Evolutionary conservation across 2,329 filamentous ascomycete genomes (phyloP), one percentile per base, ranked within the genome.

Genomic region (Hypoxylon sp.): DNA sequence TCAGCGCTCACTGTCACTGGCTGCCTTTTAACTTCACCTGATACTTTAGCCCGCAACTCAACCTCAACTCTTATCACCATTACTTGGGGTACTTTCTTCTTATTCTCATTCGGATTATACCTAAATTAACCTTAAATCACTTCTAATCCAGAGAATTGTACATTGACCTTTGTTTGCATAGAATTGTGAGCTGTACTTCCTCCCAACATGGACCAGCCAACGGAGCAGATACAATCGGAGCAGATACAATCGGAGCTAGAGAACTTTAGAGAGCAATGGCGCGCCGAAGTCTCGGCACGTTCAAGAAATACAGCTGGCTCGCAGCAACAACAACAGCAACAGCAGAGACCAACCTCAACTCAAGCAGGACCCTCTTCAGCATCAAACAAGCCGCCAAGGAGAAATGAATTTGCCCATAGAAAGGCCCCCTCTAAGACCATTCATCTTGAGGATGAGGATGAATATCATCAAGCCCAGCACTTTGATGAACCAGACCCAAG

Each of bases 251-350:
- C 90, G 56, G 94, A 97, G 80, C 88, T 98, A 67, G 93, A 97
- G 80, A 90, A 88, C 50, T 98, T 98, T 82, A 91, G 95, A 72
- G 88, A 89, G 76, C 87, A 94, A 85, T 98, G 95, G 95, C 89
- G 89, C 66, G 91, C 93, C 73, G 95, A 98, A 78, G 92, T 97
- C 20, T 76, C 77, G 46, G 76, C 77, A 6, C 77, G 84, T 54
- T 80, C 81, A 2, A 84, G 77, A 68, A 76, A 80, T 59, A 31
- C 77, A 14, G 55, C 55, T 37, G 6, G 72, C 3, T 64, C 69
- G 56, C 54, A 49, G 13, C 77, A 71, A n/a, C 64, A 71, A n/a
- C 64, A 55, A n/a, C 48, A 72, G 25, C 64, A 51, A 3, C 58
- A 68, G 30, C 69, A 68, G 49, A 59, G 58, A 10, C 48, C 68